These are phyloP conservation scores for Comarum palustre DNA, from an alignment of 306 rosid species.

Conservation along the genomic window DNA sequence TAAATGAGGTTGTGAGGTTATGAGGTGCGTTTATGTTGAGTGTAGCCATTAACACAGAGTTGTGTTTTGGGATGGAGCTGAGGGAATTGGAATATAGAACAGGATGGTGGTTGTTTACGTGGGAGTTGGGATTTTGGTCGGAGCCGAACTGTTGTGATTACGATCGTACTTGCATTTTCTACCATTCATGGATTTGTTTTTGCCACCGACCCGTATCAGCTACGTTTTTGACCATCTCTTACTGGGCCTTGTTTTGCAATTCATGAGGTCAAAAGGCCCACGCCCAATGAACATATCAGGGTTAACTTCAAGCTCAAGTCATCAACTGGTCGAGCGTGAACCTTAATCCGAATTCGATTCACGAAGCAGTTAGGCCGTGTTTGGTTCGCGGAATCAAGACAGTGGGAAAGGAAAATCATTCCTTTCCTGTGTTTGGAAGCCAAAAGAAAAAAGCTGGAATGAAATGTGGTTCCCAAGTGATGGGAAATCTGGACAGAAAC, in stretches of 20 bases:
- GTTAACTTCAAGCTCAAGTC: no score
- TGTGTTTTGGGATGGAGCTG: neutral
- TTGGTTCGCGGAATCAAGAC: no score
- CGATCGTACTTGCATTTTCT: slow-evolving; percentile 1
- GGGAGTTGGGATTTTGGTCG: neutral
- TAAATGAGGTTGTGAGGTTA: slow-evolving; percentile 21
- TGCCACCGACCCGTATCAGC: neutral
- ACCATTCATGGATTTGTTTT: slow-evolving; percentile 13
- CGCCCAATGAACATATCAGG: neutral
- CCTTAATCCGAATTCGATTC: no score
- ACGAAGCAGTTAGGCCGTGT: no score
- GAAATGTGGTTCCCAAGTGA: no score
- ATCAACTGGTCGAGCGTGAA: no score
- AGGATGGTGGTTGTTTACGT: neutral
- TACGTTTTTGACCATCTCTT: neutral
- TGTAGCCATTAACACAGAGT: slow-evolving; percentile 40
- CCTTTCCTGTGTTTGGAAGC: no score
- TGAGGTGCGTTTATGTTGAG: slow-evolving; percentile 34
- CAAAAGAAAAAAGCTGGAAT: no score
- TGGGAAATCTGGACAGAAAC: no score
- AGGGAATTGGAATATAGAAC: neutral
- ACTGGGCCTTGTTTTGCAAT: neutral
- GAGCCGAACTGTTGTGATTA: neutral
- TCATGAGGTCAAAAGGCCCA: neutral
- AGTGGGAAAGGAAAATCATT: no score